Conservation (phyloP, 1,139 yeast species). For the Hansenula sp. region DNA sequence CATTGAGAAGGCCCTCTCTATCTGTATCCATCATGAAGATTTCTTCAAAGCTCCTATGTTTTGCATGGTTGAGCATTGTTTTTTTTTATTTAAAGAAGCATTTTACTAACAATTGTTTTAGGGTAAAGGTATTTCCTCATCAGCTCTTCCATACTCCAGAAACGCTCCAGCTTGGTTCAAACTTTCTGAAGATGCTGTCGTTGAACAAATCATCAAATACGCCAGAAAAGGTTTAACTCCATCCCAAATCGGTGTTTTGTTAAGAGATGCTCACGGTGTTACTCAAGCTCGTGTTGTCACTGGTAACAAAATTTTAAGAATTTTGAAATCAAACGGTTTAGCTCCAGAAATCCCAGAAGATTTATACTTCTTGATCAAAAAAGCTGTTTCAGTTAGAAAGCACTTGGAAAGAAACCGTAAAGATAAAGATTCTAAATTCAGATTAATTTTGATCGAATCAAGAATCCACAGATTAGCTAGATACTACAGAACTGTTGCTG, state of each 20-base stretch:
- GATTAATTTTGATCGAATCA: slow-evolving; percentile 99
- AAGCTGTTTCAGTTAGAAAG: slow-evolving; percentile 99
- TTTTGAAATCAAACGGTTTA: slow-evolving; percentile 97
- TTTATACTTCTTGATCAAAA: slow-evolving; percentile 97
- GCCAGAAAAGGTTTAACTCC: slow-evolving; percentile 99
- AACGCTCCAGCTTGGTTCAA: slow-evolving; percentile 99
- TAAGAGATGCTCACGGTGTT: slow-evolving; percentile 99
- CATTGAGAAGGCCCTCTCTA: too few relatives aligned
- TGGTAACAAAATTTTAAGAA: slow-evolving; percentile 99
- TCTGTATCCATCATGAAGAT: neutral
- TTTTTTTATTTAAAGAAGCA: neutral
- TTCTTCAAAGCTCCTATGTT: slow-evolving; percentile 1
- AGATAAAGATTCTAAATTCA: slow-evolving; percentile 99
- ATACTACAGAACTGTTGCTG: slow-evolving; percentile 99
- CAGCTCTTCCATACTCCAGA: slow-evolving; percentile 99
- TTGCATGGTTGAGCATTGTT: slow-evolving; percentile 1
- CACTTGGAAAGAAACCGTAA: slow-evolving; percentile 99
- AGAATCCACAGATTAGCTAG: slow-evolving; percentile 99
- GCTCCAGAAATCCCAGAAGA: slow-evolving; percentile 99
- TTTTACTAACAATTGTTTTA: slow-evolving; percentile 35
- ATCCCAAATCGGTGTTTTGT: slow-evolving; percentile 98
- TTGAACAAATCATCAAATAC: slow-evolving; percentile 98
- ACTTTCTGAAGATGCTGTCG: slow-evolving; percentile 90
- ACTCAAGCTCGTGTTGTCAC: slow-evolving; percentile 96
- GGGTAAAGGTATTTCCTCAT: slow-evolving; percentile 99